Evolutionary conservation across 2,329 filamentous ascomycete species (phyloP), one percentile per base, ranked within the genome.

Genomic region (Colletotrichum paranaense): DNA sequence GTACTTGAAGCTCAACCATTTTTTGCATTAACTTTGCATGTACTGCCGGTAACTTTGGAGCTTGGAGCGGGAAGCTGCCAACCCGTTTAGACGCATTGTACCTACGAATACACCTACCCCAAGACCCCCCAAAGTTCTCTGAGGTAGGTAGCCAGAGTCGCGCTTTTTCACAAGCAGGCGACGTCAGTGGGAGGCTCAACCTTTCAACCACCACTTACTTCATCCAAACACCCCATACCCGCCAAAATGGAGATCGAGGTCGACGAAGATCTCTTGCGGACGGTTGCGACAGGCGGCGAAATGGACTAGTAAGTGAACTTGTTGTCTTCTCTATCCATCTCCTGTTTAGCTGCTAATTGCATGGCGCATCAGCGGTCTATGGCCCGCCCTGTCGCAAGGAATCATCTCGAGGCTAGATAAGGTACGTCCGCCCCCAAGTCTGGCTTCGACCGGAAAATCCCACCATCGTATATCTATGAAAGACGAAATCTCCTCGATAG

Each of bases 331-430:
- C 26, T n/a, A 8, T 35, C 28, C 75, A 63, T 74, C 70, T 60
- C 68, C 67, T 76, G 46, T 63, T 62, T 62, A 46, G 58, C 72
- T 62, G 73, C 79, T 79, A 70, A 78, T 75, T 71, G 60, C 73
- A 72, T 75, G 78, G 79, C 78, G 75, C 81, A 56, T 32, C 11
- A 95, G 93, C 79, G 87, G 89, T 71, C 88, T 88, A 80, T 96
- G 94, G 94, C 91, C 92, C 42, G 84, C 84, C 70, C 87, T 95
- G 77, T 87, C 94, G 62, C 88, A 89, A 77, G 88, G 89, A 38
- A 85, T 96, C 49, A 84, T 95, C 65, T 84, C 90, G 73, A 90
- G 92, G 78, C 87, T 96, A 62, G 92, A 97, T 81, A 88, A 86
- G 84, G 88, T 89, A 78, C 70, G 79, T 56, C n/a, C 14, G 26